Base-by-base conservation (phyloP, 441 rosid genomes). In the Omphalea diandra region DNA sequence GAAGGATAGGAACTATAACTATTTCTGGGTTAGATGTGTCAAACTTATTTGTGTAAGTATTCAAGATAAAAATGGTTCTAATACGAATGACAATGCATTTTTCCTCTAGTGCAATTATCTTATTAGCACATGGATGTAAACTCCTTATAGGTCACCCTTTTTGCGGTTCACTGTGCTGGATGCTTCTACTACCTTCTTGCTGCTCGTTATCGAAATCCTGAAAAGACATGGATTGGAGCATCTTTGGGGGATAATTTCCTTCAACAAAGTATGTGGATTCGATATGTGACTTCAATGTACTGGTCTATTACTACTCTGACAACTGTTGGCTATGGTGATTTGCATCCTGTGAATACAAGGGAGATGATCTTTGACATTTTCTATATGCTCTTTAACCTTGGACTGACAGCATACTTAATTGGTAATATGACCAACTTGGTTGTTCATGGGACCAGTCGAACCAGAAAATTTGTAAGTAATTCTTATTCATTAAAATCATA, bases 361-460 rank as follows among this genome's bases (percentile, higher is more conserved):
- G 97, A 93, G 69, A 93, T 89, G 97, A 61, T 86, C 35, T 92
- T 88, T 68, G 95, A 79, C 76, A 86, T 86, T 67, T 88, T 92
- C 82, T 90, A 86, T 79, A 90, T 92, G 96, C 81, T 92, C 20
- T 92, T 92, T 81, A 88, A 88, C 71, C 87, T 90, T 22, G 93
- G 98, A 18, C 75, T 92, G 81, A 88, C 87, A 1, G 90, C 97
- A 0, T 93, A 90, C 75, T 79, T 93, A 82, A 93, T 90, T 41
- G 98, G 98, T 72, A 93, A 90, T 77, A 93, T 93, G 97, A 93
- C 95, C 79, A 90, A 86, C 86, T 76, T 93, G 83, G 93, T 90
- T 65, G 98, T 93, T 72, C 97, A 89, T 43, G 90, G 94, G 60
- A 90, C 93, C 17, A 89, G 95, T 47, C 87, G 97, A 66, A 93